Base-by-base conservation (phyloP, 805 yeast species). In the Candida maris region DNA sequence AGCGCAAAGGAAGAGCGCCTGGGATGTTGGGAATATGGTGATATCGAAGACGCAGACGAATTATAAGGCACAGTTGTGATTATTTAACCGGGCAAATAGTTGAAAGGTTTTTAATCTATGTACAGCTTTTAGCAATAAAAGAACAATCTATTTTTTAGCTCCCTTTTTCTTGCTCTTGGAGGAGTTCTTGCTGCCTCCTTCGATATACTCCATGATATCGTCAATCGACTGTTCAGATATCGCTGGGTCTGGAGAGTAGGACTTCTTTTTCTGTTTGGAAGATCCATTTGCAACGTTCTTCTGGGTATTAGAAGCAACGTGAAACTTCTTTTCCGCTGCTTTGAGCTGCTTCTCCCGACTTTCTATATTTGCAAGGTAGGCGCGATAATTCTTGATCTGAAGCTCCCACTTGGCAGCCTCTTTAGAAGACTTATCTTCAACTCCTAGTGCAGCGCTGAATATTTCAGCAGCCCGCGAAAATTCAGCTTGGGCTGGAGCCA, bases 21-120 rank as follows among this genome's bases (percentile, higher is more conserved):
- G 15, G 88, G 88, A 4, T 79, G 85, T 54, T 82, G 89, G 89
- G 77, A 79, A 59, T 78, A 74, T 48, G 89, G 89, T 34, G 87
- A 82, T 53, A 73, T 83, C 24, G 72, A 80, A 25, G n/a, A n/a
- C n/a, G 77, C 68, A 37, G 81, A 76, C 38, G 3, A 27, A 34
- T 32, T 18, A 8, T 19, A 34, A 33, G 26, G 25, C 17, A 23
- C 15, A 20, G 15, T 13, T 20, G 27, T 33, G 7, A 34, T n/a
- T n/a, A n/a, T n/a, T n/a, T n/a, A n/a, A n/a, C n/a, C 9, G 16
- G 5, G 17, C n/a, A 27, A 12, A 16, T 6, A 14, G n/a, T 23
- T 18, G n/a, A 20, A 23, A 20, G 8, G 21, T 28, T 8, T 6
- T 8, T 28, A 20, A 20, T 14, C 30, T 42, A 42, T 42, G 37